Conservation (phyloP, 2,329 filamentous ascomycete genomes). For the Bipolaris gigantea region DNA sequence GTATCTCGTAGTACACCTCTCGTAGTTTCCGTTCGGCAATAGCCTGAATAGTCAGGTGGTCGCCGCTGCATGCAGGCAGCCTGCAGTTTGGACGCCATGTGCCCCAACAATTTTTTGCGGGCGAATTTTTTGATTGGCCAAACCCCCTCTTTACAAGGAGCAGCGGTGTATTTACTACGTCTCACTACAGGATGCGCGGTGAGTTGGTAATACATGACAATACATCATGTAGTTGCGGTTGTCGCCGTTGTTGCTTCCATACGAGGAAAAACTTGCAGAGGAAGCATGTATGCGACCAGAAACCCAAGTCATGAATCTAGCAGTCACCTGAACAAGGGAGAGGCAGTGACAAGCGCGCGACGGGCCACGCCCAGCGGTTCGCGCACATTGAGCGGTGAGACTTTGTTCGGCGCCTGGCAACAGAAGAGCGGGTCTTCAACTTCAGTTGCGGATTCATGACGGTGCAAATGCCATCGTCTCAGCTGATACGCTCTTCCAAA, state of each 20-base stretch:
- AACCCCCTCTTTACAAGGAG: conserved; percentile 31
- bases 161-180: conserved; percentile 31
- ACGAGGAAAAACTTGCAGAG: not conserved
- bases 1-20: conserved; percentile 19
- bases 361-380: conserved; percentile 14
- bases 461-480: conserved; percentile 5
- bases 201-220: conserved; percentile 31
- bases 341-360: conserved; percentile 11
- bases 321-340: conserved; percentile 1
- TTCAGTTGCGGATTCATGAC: not conserved
- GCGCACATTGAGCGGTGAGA: conserved; percentile 27
- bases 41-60: conserved; percentile 37
- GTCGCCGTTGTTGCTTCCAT: conserved; percentile 1
- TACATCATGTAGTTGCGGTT: conserved; percentile 9
- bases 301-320: conserved; percentile 1
- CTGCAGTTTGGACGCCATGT: conserved; percentile 28
- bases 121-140: conserved; percentile 31
- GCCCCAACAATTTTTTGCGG: conserved; percentile 30
- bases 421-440: not conserved
- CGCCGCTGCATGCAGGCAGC: conserved; percentile 29
- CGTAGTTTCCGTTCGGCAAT: conserved; percentile 18
- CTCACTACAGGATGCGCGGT: conserved; percentile 27
- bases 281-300: conserved; percentile 8
- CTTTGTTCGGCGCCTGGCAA: conserved; percentile 9
- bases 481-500: conserved; percentile 68